These are phyloP conservation scores for Hypoxylon sp. DNA, from an alignment of 2,329 filamentous ascomycete species.

Conservation along the genomic window DNA sequence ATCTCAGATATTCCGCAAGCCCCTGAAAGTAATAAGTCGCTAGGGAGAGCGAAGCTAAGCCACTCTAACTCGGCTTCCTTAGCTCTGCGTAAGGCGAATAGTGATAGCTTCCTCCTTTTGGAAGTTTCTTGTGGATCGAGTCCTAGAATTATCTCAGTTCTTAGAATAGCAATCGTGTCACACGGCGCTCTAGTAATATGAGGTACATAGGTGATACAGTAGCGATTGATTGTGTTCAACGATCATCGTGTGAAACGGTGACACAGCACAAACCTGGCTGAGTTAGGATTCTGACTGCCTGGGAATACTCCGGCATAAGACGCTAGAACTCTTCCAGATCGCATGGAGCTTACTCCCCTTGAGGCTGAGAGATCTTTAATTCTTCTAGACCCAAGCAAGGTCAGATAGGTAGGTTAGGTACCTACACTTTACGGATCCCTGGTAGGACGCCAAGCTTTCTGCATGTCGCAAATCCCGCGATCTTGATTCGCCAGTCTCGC, in stretches of 20 bases:
- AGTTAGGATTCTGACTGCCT: slow-evolving; percentile 26
- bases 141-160: neutral
- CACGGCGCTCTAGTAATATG: neutral
- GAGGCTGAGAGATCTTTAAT: neutral
- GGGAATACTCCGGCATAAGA: neutral
- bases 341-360: slow-evolving; percentile 5
- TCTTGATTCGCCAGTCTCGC: slow-evolving; percentile 9
- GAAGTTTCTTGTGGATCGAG: neutral
- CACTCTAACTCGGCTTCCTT: slow-evolving; percentile 14
- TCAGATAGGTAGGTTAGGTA: too few species aligned
- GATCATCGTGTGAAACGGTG: slow-evolving; percentile 1
- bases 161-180: slow-evolving; percentile 11
- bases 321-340: slow-evolving; percentile 22
- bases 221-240: neutral
- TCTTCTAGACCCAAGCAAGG: neutral
- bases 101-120: neutral
- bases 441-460: slow-evolving; percentile 9
- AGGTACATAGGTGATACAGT: neutral
- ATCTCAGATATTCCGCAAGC: slow-evolving; percentile 8
- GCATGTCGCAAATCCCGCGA: neutral
- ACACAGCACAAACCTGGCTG: neutral
- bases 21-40: neutral
- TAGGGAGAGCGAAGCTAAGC: slow-evolving; percentile 7
- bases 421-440: slow-evolving; percentile 5
- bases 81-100: slow-evolving; percentile 1